Conservation (phyloP, 345 rosid genomes). For the Nasturtium officinale region DNA sequence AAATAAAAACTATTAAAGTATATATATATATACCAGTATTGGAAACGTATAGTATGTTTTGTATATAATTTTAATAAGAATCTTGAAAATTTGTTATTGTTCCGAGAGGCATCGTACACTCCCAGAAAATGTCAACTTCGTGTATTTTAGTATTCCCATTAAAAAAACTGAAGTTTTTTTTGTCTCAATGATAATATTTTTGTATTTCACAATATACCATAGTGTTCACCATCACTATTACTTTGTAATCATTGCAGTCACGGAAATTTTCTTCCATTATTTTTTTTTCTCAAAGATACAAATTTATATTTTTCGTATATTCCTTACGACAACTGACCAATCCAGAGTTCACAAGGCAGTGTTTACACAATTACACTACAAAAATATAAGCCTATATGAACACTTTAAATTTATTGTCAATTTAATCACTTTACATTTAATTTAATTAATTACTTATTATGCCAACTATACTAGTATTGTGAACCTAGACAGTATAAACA, state of each 20-base stretch:
- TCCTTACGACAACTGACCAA: not conserved
- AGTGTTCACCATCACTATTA: constrained; percentile 28
- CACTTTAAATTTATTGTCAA: not conserved
- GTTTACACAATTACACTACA: not conserved
- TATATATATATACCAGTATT: not conserved
- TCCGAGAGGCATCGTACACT: constrained; percentile 26
- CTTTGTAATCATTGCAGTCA: constrained; percentile 29
- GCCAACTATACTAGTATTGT: not conserved
- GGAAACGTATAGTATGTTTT: constrained; percentile 20
- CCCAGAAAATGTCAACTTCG: constrained; percentile 39
- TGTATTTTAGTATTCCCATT: not conserved
- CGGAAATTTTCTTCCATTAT: constrained; percentile 21
- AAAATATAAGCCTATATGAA: not conserved
- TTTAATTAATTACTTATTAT: not conserved
- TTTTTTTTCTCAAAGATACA: constrained; percentile 10
- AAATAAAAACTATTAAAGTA: not conserved
- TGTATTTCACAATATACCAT: not conserved
- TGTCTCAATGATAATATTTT: not conserved
- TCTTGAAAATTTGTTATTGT: constrained; percentile 25
- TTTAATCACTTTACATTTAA: not conserved
- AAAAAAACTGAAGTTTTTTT: not conserved
- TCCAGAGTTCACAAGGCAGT: not conserved
- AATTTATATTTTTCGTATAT: not conserved
- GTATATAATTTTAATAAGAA: constrained; percentile 1
- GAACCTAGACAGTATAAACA: not conserved